These are phyloP conservation scores for Blastobotrys elegans DNA, from an alignment of 1,139 yeast species.

Conservation along the genomic window DNA sequence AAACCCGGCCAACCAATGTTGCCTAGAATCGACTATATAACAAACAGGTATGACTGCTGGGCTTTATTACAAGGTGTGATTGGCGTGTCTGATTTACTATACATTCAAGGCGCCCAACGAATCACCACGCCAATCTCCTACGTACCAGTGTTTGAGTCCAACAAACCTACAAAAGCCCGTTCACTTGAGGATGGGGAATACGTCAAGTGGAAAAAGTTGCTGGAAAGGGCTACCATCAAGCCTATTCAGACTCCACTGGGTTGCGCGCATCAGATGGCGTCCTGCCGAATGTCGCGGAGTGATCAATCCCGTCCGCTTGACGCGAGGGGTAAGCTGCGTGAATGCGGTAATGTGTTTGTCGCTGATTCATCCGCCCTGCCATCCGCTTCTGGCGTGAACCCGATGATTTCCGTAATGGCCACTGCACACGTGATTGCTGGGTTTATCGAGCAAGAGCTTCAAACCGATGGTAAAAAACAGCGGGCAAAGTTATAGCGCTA, in stretches of 20 bases:
- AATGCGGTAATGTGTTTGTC: conserved; percentile 49
- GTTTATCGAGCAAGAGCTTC: conserved; percentile 25
- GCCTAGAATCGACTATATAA: conserved; percentile 40
- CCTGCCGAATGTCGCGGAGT: conserved; percentile 49
- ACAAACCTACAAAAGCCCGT: conserved; percentile 42
- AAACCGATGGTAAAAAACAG: too few relatives aligned
- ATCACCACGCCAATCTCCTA: conserved; percentile 40
- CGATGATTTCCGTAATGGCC: conserved; percentile 35
- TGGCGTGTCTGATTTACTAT: conserved; percentile 44
- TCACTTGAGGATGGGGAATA: conserved; percentile 44
- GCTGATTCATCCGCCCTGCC: conserved; percentile 58
- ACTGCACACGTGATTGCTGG: conserved; percentile 28
- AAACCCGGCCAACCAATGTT: conserved; percentile 40
- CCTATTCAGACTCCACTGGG: conserved; percentile 41
- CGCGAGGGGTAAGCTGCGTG: conserved; percentile 46
- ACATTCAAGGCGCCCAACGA: conserved; percentile 49
- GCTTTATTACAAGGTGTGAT: conserved; percentile 43
- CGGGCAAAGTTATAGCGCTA: too few relatives aligned
- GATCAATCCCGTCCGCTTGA: conserved; percentile 49
- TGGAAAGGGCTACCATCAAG: conserved; percentile 33
- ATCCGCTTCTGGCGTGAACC: conserved; percentile 57
- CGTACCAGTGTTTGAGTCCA: conserved; percentile 40
- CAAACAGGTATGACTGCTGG: conserved; percentile 42
- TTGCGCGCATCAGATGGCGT: conserved; percentile 59
- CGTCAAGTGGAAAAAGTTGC: conserved; percentile 41